Evolutionary conservation across 208 protist species (phyloP).

Genomic region (Phytomonas francai): DNA sequence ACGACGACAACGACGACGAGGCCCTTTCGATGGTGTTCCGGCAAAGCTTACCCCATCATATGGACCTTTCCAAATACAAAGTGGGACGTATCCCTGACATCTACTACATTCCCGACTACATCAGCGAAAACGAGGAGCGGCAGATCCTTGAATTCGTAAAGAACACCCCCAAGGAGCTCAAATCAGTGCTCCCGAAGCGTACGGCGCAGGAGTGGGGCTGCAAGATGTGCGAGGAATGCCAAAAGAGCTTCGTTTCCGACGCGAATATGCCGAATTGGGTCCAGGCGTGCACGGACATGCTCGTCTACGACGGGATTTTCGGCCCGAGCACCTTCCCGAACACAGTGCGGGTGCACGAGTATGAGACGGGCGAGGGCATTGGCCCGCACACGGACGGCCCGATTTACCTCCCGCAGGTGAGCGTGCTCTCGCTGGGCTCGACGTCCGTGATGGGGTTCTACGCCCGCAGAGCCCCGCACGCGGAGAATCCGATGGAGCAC

Average conservation of each 20-base stretch:
- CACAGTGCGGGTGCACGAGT: conserved; percentile 90
- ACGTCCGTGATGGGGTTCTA: conserved; percentile 87
- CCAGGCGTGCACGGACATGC: conserved; percentile 70
- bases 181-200: conserved; percentile 73
- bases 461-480: conserved; percentile 59
- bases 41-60: conserved; percentile 28
- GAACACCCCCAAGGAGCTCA: conserved; percentile 62
- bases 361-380: conserved; percentile 77
- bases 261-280: conserved; percentile 84
- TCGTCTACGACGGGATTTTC: conserved; percentile 81
- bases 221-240: conserved; percentile 78
- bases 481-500: conserved; percentile 80
- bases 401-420: conserved; percentile 82
- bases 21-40: too few species aligned
- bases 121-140: conserved; percentile 64
- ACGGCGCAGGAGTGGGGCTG: conserved; percentile 88
- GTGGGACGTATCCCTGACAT: conserved; percentile 61
- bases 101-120: conserved; percentile 89
- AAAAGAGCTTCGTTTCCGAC: conserved; percentile 84
- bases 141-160: conserved; percentile 54
- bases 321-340: conserved; percentile 84
- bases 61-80: conserved; percentile 55
- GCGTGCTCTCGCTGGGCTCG: conserved; percentile 70
- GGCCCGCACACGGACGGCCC: conserved; percentile 84
- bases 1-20: background rate